These are phyloP conservation scores for Brasenia schreberi DNA, from an alignment of 164 flowering plant species.

Conservation along the genomic window DNA sequence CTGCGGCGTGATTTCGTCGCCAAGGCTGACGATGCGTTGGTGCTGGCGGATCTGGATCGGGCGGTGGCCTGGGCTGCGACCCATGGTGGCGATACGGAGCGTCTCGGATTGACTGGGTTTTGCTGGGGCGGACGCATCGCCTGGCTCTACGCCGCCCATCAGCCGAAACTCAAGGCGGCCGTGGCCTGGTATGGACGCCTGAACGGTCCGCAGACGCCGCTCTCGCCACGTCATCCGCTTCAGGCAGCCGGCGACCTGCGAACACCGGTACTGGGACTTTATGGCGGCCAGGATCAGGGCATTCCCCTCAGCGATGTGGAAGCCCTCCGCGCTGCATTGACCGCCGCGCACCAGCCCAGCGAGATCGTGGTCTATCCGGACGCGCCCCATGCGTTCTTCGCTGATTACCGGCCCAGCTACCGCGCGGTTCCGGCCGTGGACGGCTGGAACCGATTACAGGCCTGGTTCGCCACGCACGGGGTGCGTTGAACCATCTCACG, in stretches of 20 bases:
- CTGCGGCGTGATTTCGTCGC: not conserved
- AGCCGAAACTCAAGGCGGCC: not conserved
- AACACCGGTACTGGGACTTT: not conserved
- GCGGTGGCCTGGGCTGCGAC: not conserved
- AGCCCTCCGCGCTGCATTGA: not conserved
- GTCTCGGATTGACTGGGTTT: not conserved
- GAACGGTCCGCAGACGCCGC: not conserved
- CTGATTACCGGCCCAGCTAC: not conserved
- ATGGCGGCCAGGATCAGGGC: not conserved
- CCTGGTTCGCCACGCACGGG: not conserved
- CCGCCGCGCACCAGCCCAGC: not conserved
- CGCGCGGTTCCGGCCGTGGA: not conserved
- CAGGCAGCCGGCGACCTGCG: not conserved
- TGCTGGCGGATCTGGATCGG: not conserved
- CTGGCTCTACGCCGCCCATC: not conserved
- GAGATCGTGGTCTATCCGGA: constrained; percentile 1
- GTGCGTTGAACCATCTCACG: not conserved
- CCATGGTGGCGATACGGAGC: not conserved
- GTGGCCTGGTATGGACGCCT: not conserved
- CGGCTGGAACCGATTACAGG: not conserved
- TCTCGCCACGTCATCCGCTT: not conserved
- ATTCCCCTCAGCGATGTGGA: not conserved
- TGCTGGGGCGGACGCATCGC: not conserved
- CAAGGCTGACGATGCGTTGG: not conserved
- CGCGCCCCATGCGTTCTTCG: not conserved